Percentiles rank a stretch among this genome's conserved stretches.
Conservation (phyloP, 73 alveolate genomes). For the Symbiodinium natans region DNA sequence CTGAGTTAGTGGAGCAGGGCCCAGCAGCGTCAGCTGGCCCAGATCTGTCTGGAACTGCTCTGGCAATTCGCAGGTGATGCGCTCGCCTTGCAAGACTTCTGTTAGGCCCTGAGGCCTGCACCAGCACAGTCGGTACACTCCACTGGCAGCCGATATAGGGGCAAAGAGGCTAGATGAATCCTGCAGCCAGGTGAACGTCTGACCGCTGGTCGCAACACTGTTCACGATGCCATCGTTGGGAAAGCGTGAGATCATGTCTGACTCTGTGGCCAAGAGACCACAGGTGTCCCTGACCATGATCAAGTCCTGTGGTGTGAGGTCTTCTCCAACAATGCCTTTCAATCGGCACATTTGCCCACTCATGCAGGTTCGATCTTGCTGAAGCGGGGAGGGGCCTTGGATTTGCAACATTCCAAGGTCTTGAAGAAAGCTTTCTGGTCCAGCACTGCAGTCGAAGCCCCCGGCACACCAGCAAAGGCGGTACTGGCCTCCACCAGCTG, state of each 20-base stretch:
- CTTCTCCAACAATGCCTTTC: constrained; percentile 12
- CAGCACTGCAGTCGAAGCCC: constrained; percentile 36
- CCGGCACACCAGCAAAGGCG: constrained; percentile 64
- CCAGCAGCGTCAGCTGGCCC: constrained; percentile 45
- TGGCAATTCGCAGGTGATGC: constrained; percentile 3
- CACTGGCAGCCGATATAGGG: constrained; percentile 43
- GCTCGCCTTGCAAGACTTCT: neutral
- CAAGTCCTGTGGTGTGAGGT: neutral
- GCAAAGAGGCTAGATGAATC: neutral
- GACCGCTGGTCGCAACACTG: constrained; percentile 32
- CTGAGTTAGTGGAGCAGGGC: constrained; percentile 34
- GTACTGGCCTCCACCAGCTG: constrained; percentile 36
- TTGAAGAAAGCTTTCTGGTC: neutral
- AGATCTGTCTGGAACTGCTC: constrained; percentile 48
- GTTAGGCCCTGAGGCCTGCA: constrained; percentile 12
- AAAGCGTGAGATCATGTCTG: constrained; percentile 13
- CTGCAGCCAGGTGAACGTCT: constrained; percentile 62
- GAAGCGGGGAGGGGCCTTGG: constrained; percentile 67
- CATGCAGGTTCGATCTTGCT: constrained; percentile 60
- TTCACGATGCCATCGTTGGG: constrained; percentile 69
- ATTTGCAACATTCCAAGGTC: constrained; percentile 43
- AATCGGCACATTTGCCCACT: constrained; percentile 50
- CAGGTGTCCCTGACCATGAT: constrained; percentile 60
- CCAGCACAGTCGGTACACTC: constrained; percentile 64
- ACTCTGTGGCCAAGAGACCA: neutral